These are phyloP conservation scores for Ogataea trehaloabstinens DNA, from an alignment of 805 yeast species.

Conservation along the genomic window DNA sequence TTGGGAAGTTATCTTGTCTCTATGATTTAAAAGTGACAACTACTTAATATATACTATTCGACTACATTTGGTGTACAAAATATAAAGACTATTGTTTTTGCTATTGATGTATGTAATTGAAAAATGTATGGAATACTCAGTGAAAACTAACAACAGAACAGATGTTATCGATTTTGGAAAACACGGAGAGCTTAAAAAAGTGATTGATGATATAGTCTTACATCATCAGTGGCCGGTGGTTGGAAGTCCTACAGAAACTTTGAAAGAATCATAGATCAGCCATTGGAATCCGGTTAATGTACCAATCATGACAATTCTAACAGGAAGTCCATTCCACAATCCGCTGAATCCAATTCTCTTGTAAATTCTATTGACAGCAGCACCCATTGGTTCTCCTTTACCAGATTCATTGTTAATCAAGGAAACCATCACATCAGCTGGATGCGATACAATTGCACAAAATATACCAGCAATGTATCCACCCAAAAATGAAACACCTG, in stretches of 20 bases:
- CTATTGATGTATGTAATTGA: too few species aligned
- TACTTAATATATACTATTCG: too few species aligned
- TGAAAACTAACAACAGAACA: too few species aligned
- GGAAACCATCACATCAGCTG: conserved; percentile 98
- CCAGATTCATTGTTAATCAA: conserved; percentile 75
- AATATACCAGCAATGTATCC: conserved; percentile 97
- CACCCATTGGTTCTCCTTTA: conserved; percentile 62
- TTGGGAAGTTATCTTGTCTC: too few species aligned
- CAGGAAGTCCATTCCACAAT: conserved; percentile 92
- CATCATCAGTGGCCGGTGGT: conserved; percentile 72
- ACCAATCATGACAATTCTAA: conserved; percentile 95
- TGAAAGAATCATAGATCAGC: conserved; percentile 94
- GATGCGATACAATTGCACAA: conserved; percentile 95
- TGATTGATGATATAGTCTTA: too few species aligned
- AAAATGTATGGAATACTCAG: too few species aligned
- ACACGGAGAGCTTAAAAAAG: too few species aligned
- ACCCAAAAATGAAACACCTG: conserved; percentile 92
- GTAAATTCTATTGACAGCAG: conserved; percentile 74
- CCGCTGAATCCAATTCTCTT: conserved; percentile 83
- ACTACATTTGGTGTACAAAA: too few species aligned
- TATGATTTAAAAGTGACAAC: too few species aligned
- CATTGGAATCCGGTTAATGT: conserved; percentile 96
- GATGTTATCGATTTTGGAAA: too few species aligned
- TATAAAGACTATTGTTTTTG: too few species aligned
- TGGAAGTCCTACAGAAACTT: conserved; percentile 91